Evolutionary conservation across 2,329 filamentous ascomycete genomes (phyloP).

Genomic region (Colletotrichum tanaceti): DNA sequence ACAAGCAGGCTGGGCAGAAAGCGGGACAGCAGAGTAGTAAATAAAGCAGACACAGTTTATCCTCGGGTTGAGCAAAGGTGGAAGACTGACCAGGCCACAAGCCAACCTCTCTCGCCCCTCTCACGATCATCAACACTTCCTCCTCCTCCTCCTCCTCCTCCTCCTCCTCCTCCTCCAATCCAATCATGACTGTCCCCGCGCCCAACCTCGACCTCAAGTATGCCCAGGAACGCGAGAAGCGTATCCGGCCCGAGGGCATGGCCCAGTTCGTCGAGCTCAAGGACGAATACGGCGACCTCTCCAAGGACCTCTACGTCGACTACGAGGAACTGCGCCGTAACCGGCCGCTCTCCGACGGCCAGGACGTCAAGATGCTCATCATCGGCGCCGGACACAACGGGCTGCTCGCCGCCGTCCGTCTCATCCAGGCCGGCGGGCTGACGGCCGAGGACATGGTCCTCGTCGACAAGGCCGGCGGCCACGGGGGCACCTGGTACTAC

Average conservation of each 20-base stretch:
- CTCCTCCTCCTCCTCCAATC: too few relatives aligned
- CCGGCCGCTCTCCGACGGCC: constrained; percentile 44
- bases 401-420: constrained; percentile 46
- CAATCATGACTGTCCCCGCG: not conserved
- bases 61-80: too few relatives aligned
- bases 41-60: too few relatives aligned
- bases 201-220: constrained; percentile 44
- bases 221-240: constrained; percentile 49
- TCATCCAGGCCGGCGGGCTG: constrained; percentile 43
- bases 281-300: constrained; percentile 42
- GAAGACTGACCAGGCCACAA: not conserved
- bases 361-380: constrained; percentile 47
- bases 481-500: constrained; percentile 65
- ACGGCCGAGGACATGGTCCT: constrained; percentile 52
- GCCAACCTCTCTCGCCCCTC: not conserved
- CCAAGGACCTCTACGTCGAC: constrained; percentile 51
- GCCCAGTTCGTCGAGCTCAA: constrained; percentile 49
- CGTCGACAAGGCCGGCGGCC: constrained; percentile 56
- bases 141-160: too few relatives aligned
- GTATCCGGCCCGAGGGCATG: constrained; percentile 47
- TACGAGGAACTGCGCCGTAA: constrained; percentile 46
- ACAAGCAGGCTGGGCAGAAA: too few relatives aligned
- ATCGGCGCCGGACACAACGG: constrained; percentile 52
- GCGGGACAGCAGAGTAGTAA: too few relatives aligned
- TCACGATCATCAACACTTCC: too few relatives aligned